Percentiles rank a stretch among this genome's conserved stretches.
phyloP scores from a whole-genome alignment of 2,329 filamentous ascomycete species.

The Coniella lustricola region DNA sequence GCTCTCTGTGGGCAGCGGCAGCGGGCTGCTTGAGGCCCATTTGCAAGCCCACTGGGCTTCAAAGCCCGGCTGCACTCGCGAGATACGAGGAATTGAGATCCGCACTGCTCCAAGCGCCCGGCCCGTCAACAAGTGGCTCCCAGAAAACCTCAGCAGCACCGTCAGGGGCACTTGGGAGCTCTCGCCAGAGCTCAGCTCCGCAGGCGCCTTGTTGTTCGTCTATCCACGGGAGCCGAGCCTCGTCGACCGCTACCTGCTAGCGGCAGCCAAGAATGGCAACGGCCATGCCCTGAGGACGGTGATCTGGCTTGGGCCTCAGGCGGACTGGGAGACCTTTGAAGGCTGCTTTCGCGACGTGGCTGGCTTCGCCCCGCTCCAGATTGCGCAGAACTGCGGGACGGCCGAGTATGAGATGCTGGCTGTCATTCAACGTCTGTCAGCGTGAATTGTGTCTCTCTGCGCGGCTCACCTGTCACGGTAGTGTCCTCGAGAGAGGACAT shows the following conservation, averaged over 20 bases:
- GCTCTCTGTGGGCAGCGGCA: constrained; percentile 13
- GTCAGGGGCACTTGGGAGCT: constrained; percentile 13
- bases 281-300: neutral
- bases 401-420: constrained; percentile 13
- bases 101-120: neutral
- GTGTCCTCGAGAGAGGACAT: no score
- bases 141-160: constrained; percentile 1
- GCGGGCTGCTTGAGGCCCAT: constrained; percentile 13
- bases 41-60: constrained; percentile 3
- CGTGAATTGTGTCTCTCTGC: no score
- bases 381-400: neutral
- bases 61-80: neutral
- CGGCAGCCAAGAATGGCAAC: neutral
- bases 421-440: neutral
- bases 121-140: constrained; percentile 11
- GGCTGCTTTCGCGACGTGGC: neutral
- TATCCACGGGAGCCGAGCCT: constrained; percentile 11
- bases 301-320: constrained; percentile 8
- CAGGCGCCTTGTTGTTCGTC: constrained; percentile 7
- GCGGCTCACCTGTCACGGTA: no score
- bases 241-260: constrained; percentile 1
- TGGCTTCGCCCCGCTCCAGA: constrained; percentile 2
- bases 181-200: neutral
- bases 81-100: constrained; percentile 10
- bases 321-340: constrained; percentile 10